Conservation (phyloP, 139 green algal species). For the Pseudopediastrum boryanum region DNA sequence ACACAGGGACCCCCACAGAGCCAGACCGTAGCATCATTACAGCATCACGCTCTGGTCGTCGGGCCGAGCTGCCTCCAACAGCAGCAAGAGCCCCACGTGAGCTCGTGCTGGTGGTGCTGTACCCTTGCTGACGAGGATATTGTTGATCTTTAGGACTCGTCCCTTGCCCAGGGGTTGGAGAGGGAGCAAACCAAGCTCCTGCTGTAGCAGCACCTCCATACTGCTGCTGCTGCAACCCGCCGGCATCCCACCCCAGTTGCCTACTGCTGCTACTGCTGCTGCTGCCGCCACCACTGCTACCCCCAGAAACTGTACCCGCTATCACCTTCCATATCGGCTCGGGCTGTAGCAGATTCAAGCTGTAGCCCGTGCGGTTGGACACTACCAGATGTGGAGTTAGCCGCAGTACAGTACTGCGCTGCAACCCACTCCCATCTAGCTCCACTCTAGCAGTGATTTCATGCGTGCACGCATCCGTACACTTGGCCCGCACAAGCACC, state of each 20-base stretch:
- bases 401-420: conserved; percentile 46
- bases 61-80: too few species aligned
- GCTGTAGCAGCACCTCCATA: not conserved
- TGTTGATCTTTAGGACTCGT: not conserved
- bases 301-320: not conserved
- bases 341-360: conserved; percentile 74
- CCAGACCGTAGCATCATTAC: conserved; percentile 43
- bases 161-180: too few species aligned
- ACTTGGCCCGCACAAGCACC: conserved; percentile 24
- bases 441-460: conserved; percentile 20
- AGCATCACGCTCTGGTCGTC: conserved; percentile 11
- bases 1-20: conserved; percentile 39
- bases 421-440: conserved; percentile 15
- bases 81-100: too few species aligned
- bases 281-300: not conserved
- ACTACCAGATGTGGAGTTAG: conserved; percentile 79
- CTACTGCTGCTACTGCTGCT: too few species aligned
- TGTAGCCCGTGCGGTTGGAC: conserved; percentile 72
- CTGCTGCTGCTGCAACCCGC: not conserved
- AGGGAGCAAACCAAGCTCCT: too few species aligned
- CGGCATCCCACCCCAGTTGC: not conserved
- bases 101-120: too few species aligned
- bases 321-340: conserved; percentile 41
- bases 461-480: conserved; percentile 9
- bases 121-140: too few species aligned